A percentile compares a stretch with the other conserved stretches of the same genome.
Evolutionary conservation across 805 yeast species (phyloP).

Genomic region (Teunomyces funiuensis): DNA sequence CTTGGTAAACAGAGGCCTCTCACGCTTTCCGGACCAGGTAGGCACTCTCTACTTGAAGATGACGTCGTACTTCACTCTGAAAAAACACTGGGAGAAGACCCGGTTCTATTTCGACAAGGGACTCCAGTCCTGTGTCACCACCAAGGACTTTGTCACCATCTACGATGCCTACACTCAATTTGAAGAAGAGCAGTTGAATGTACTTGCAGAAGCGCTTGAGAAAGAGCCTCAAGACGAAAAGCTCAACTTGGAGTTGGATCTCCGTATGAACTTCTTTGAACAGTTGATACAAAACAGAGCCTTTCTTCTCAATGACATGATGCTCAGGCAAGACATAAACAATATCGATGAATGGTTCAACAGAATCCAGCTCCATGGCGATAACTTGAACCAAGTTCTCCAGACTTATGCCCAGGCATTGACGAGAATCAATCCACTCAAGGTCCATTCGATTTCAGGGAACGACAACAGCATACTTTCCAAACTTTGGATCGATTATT

Average conservation of each 20-base stretch:
- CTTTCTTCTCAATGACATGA: conserved; percentile 63
- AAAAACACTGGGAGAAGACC: conserved; percentile 25
- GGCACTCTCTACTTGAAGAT: conserved; percentile 48
- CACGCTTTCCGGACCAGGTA: conserved; percentile 57
- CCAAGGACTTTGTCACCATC: conserved; percentile 60
- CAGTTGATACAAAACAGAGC: conserved; percentile 55
- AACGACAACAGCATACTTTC: conserved; percentile 40
- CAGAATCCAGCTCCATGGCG: conserved; percentile 47
- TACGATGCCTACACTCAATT: conserved; percentile 64
- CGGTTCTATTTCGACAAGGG: conserved; percentile 48
- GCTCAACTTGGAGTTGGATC: conserved; percentile 33
- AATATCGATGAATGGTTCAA: conserved; percentile 69
- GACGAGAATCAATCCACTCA: conserved; percentile 60
- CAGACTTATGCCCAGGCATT: conserved; percentile 67
- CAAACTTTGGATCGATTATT: conserved; percentile 69
- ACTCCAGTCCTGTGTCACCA: conserved; percentile 45
- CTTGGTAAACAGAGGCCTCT: not conserved
- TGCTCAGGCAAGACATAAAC: conserved; percentile 59
- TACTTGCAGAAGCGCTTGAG: conserved; percentile 15
- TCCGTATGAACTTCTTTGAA: conserved; percentile 51
- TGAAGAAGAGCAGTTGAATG: conserved; percentile 44
- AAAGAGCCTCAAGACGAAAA: conserved; percentile 10
- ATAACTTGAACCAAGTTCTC: conserved; percentile 36
- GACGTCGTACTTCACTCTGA: conserved; percentile 48
- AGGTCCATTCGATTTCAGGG: conserved; percentile 24